Conservation (phyloP, 1,284 basidiomycete genomes). For the Marasmius fiardii region DNA sequence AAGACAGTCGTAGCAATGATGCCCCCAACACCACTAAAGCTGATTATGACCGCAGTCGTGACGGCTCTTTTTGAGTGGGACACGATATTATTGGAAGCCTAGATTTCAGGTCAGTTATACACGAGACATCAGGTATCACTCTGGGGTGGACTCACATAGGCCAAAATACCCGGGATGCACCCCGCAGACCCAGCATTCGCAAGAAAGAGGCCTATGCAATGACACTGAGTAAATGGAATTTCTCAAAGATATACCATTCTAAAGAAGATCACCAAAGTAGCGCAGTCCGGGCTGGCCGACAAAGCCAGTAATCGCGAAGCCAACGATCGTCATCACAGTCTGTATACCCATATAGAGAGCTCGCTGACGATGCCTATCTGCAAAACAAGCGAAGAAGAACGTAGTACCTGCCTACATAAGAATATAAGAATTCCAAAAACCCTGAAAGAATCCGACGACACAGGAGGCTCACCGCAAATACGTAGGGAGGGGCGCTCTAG, state of each 20-base stretch:
- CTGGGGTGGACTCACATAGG: constrained; percentile 35
- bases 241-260: constrained; percentile 10
- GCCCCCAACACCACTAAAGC: constrained; percentile 26
- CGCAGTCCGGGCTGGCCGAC: constrained; percentile 29
- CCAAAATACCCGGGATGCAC: constrained; percentile 42
- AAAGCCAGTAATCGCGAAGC: constrained; percentile 37
- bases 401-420: constrained; percentile 37
- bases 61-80: constrained; percentile 45
- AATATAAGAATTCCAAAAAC: not conserved
- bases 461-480: constrained; percentile 34
- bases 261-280: constrained; percentile 42
- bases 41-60: constrained; percentile 37
- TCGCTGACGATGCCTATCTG: constrained; percentile 39
- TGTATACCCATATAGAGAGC: constrained; percentile 40
- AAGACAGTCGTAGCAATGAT: constrained; percentile 37
- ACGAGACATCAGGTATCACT: constrained; percentile 1
- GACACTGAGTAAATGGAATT: too few relatives aligned
- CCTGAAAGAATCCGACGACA: not conserved
- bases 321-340: constrained; percentile 33
- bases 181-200: constrained; percentile 39
- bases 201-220: constrained; percentile 37
- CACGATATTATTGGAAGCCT: constrained; percentile 45
- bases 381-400: constrained; percentile 40
- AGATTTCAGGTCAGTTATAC: constrained; percentile 8
- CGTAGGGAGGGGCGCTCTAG: constrained; percentile 44